Evolutionary conservation across 495 filamentous ascomycete genomes (phyloP).

Genomic region (Xylaria scruposa): DNA sequence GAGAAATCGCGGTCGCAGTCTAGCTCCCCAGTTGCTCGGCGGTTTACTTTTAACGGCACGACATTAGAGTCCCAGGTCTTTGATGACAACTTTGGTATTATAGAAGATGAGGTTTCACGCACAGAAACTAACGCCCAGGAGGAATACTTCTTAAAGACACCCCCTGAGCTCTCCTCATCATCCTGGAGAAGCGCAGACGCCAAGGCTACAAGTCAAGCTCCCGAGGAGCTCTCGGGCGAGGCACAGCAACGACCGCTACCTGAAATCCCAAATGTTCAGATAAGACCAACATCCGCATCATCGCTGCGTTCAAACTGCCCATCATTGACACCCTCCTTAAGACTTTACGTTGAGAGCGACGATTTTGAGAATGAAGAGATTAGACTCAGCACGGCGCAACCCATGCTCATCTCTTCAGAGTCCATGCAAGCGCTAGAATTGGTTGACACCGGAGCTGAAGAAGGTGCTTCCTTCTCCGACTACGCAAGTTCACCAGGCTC

Average conservation of each 20-base stretch:
- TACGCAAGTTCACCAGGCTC: slow-evolving; percentile 44
- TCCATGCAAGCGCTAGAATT: slow-evolving; percentile 37
- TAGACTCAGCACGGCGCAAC: slow-evolving; percentile 42
- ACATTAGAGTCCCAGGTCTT: slow-evolving; percentile 32
- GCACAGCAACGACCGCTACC: slow-evolving; percentile 51
- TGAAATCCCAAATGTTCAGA: slow-evolving; percentile 39
- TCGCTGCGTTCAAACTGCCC: slow-evolving; percentile 36
- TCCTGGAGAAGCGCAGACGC: not conserved
- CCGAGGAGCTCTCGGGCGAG: slow-evolving; percentile 34
- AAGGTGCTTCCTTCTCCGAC: slow-evolving; percentile 42
- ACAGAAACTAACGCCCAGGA: not conserved
- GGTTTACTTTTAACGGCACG: slow-evolving; percentile 24
- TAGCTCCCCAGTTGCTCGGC: slow-evolving; percentile 11
- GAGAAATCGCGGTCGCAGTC: not conserved
- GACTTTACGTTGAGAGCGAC: slow-evolving; percentile 46
- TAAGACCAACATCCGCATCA: slow-evolving; percentile 35
- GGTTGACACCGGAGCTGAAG: slow-evolving; percentile 27
- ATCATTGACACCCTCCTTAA: slow-evolving; percentile 53
- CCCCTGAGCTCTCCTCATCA: slow-evolving; percentile 38
- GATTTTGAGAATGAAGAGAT: slow-evolving; percentile 47
- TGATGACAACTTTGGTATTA: slow-evolving; percentile 21
- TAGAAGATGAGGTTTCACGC: not conserved
- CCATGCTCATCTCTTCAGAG: slow-evolving; percentile 33
- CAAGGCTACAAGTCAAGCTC: slow-evolving; percentile 28
- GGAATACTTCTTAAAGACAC: slow-evolving; percentile 39